Evolutionary conservation across 2,329 filamentous ascomycete species (phyloP).

Genomic region (Penicillium crustosum): DNA sequence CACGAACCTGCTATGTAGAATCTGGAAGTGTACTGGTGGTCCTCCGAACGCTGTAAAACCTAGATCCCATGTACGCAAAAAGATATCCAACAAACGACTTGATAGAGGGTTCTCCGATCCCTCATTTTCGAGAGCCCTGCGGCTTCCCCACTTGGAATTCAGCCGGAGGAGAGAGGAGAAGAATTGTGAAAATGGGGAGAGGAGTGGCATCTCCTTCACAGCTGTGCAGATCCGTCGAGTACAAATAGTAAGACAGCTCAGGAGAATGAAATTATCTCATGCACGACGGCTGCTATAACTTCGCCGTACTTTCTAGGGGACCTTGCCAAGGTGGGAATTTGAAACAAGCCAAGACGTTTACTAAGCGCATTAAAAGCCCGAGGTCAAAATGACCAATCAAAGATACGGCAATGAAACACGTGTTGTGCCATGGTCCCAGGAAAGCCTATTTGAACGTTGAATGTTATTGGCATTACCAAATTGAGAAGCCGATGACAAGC

Average conservation of each 20-base stretch:
- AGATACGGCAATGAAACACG: too few species aligned
- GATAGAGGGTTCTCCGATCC: slow-evolving; percentile 13
- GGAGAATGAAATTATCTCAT: not conserved
- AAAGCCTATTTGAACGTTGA: not conserved
- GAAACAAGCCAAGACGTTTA: not conserved
- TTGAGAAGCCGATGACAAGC: not conserved
- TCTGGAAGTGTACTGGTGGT: slow-evolving; percentile 69
- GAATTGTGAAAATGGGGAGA: slow-evolving; percentile 5
- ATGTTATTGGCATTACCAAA: not conserved
- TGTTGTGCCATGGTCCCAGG: not conserved
- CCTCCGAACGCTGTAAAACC: slow-evolving; percentile 68
- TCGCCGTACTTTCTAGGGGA: too few species aligned
- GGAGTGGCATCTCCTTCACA: slow-evolving; percentile 1
- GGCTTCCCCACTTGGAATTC: slow-evolving; percentile 7
- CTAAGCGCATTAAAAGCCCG: not conserved
- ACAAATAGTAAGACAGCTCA: not conserved
- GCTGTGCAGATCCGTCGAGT: not conserved
- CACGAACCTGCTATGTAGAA: slow-evolving; percentile 64
- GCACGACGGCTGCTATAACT: too few species aligned
- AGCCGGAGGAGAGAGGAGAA: slow-evolving; percentile 5
- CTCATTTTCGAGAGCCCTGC: not conserved
- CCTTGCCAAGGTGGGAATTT: not conserved
- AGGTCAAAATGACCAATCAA: too few species aligned
- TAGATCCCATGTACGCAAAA: slow-evolving; percentile 56
- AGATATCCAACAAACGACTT: slow-evolving; percentile 35